A percentile compares a stretch with the other conserved stretches of the same genome.
These are phyloP conservation scores for Neofusicoccum ribis DNA, from an alignment of 2,329 filamentous ascomycete species.

Conservation along the genomic window DNA sequence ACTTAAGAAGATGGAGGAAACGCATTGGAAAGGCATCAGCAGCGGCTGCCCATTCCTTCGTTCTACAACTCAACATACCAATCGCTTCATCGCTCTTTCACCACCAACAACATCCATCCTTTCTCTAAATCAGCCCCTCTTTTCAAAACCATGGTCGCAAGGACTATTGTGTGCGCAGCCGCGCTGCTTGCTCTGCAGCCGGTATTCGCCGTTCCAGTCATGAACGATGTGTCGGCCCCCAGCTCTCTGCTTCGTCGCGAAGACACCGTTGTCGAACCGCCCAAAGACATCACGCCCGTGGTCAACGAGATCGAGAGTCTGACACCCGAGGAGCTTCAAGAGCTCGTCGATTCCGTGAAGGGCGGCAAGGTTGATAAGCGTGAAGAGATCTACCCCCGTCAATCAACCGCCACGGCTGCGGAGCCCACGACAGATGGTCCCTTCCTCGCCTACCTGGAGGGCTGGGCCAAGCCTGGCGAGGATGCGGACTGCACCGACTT, in stretches of 20 bases:
- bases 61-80: neutral
- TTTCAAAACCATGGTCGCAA: neutral
- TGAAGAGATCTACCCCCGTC: neutral
- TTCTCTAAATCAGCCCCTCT: neutral
- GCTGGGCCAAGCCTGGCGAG: neutral
- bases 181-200: neutral
- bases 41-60: neutral
- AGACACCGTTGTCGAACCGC: neutral
- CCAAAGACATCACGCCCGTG: neutral
- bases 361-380: neutral
- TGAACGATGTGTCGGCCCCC: neutral
- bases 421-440: neutral
- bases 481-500: neutral
- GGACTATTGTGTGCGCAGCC: neutral
- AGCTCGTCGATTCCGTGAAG: neutral
- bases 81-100: neutral
- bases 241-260: neutral
- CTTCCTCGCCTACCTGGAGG: neutral
- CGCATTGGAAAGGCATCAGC: neutral
- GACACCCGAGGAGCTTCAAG: neutral
- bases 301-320: neutral
- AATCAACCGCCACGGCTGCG: neutral
- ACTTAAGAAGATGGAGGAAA: neutral
- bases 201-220: neutral
- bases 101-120: neutral